These are phyloP conservation scores for Aspergillus neoniger DNA, from an alignment of 2,329 filamentous ascomycete genomes.

Conservation along the genomic window DNA sequence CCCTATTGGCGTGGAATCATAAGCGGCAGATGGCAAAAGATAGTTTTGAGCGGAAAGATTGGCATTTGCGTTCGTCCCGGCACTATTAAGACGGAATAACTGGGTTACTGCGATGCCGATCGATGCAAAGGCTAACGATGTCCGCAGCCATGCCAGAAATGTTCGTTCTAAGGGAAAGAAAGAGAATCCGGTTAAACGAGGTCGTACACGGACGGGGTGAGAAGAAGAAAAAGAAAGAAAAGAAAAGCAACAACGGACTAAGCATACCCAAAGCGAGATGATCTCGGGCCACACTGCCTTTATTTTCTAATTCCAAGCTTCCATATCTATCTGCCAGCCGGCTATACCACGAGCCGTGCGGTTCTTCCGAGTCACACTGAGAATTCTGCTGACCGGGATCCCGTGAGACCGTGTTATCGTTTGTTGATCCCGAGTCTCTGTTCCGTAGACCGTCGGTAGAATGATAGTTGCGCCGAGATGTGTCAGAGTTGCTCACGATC, in stretches of 20 bases:
- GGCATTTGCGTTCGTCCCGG: slow-evolving; percentile 22
- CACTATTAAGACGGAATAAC: slow-evolving; percentile 65
- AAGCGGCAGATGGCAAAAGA: slow-evolving; percentile 22
- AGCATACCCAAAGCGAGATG: slow-evolving; percentile 63
- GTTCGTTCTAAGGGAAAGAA: slow-evolving; percentile 57
- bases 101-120: slow-evolving; percentile 69
- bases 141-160: slow-evolving; percentile 69
- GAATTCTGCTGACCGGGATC: slow-evolving; percentile 7
- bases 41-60: slow-evolving; percentile 16
- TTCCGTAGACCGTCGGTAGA: slow-evolving; percentile 31
- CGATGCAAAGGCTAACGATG: slow-evolving; percentile 64
- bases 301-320: slow-evolving; percentile 65
- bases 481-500: slow-evolving; percentile 30
- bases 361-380: slow-evolving; percentile 17
- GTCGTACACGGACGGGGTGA: slow-evolving; percentile 5
- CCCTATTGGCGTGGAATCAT: slow-evolving; percentile 21
- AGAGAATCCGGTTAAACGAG: slow-evolving; percentile 1
- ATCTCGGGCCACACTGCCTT: slow-evolving; percentile 66
- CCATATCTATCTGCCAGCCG: slow-evolving; percentile 60
- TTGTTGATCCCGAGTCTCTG: slow-evolving; percentile 14
- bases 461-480: slow-evolving; percentile 34
- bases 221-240: neutral
- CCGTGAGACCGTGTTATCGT: slow-evolving; percentile 13
- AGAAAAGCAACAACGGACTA: neutral
- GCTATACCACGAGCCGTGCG: slow-evolving; percentile 48